Evolutionary conservation across 805 yeast species (phyloP), one percentile per base, ranked within the genome.

Genomic region (Candida insectalens): DNA sequence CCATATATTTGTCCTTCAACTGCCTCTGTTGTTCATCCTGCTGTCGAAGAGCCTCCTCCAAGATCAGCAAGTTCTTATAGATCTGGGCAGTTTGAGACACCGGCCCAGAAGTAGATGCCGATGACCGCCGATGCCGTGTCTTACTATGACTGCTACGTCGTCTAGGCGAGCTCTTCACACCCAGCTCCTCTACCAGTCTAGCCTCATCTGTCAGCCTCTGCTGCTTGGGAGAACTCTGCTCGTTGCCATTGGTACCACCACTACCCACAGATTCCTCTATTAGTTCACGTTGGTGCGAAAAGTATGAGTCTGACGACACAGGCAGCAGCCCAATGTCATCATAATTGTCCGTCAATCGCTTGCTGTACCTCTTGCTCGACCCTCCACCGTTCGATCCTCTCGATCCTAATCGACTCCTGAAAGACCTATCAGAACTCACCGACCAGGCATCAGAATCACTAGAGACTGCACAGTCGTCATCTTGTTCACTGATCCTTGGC

Each of bases 21-120:
- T 69, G 60, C 35, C 74, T 70, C 51, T 85, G 88, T 35, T 75
- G 78, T n/a, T 67, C 61, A 31, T 79, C 82, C 58, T 89, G 97
- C 39, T 71, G 77, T 26, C 96, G 67, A 33, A 92, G 62, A 35
- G 84, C 77, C 50, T 88, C 95, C 55, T 89, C 98, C 34, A 88
- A 55, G 12, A 89, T 80, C 31, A 89, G 61, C 44, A 92, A 57
- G 52, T 89, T 87, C 30, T 94, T 69, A 53, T 79, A 84, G 12
- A 85, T 76, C 62, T 80, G 78, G 2, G 87, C 82, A 0, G 82
- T 48, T 25, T 49, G 48, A 2, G 51, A 45, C 15, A 48, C 41
- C 15, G 40, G 10, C 41, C 48, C 7, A 44, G 25, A 17, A 33
- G 43, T 15, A 48, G 43, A 4, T 51, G 52, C 9, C 49, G 30